Conservation (phyloP, 2,329 filamentous ascomycete genomes). For the Trichoderma guizhouense region DNA sequence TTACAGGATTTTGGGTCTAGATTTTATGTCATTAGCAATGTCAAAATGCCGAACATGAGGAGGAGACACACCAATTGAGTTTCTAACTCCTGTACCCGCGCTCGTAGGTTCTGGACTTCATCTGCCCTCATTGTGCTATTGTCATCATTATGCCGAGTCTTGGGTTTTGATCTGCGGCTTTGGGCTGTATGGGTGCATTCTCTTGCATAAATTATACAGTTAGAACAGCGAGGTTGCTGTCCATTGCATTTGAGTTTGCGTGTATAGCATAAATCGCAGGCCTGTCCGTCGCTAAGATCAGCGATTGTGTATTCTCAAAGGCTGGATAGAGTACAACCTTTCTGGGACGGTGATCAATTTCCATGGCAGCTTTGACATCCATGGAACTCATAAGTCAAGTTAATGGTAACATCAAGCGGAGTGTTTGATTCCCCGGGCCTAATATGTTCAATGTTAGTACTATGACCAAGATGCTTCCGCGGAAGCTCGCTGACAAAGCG, state of each 20-base stretch:
- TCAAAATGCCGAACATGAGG: neutral
- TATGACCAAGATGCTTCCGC: neutral
- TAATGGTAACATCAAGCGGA: neutral
- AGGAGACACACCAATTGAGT: neutral
- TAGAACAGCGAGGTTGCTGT: neutral
- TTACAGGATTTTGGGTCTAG: neutral
- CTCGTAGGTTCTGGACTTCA: neutral
- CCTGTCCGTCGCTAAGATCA: neutral
- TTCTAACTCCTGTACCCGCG: neutral
- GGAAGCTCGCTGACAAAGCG: neutral
- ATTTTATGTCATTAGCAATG: rapidly evolving
- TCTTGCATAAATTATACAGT: neutral
- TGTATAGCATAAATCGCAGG: neutral
- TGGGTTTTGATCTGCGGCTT: neutral
- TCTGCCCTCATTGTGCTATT: neutral
- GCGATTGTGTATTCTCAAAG: neutral
- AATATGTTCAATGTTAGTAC: neutral
- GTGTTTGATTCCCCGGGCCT: neutral
- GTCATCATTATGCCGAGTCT: neutral
- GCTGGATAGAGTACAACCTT: neutral
- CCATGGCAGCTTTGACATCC: neutral
- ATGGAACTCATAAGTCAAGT: neutral
- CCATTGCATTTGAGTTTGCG: neutral
- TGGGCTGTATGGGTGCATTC: neutral
- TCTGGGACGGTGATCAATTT: neutral